Evolutionary conservation across 257 asterid genomes (phyloP).

Genomic region (Paraleonurus japonicus): DNA sequence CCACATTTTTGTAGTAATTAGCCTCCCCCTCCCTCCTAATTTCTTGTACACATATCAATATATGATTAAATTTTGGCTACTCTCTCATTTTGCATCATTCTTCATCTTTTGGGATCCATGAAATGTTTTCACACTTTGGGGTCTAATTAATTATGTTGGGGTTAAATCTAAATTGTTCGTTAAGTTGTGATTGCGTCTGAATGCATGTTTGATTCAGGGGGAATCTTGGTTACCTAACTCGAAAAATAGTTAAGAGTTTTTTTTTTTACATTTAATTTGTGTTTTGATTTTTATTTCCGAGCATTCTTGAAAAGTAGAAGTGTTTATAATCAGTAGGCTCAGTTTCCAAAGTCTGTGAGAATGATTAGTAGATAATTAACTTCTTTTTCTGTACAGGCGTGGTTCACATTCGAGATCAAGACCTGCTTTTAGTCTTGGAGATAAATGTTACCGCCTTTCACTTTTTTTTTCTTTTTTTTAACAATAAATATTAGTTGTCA

Average conservation of each 20-base stretch:
- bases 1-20: slow-evolving; percentile 40
- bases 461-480: no score
- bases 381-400: background rate
- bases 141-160: no score
- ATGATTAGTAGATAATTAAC: background rate
- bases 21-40: background rate
- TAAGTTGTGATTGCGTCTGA: no score
- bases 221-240: background rate
- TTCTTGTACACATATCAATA: slow-evolving; percentile 26
- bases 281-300: background rate
- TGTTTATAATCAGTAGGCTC: background rate
- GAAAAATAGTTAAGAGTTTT: no score
- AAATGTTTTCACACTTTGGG: no score
- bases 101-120: background rate
- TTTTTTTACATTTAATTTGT: background rate
- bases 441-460: no score
- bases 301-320: background rate
- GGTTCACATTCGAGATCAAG: background rate
- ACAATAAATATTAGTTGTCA: no score
- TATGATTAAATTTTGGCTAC: background rate
- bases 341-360: background rate
- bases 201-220: background rate
- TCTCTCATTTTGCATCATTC: no score
- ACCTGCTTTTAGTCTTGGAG: background rate
- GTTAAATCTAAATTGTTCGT: no score